phyloP scores from a whole-genome alignment of 2,329 filamentous ascomycete species.

The Fusarium newnesense region DNA sequence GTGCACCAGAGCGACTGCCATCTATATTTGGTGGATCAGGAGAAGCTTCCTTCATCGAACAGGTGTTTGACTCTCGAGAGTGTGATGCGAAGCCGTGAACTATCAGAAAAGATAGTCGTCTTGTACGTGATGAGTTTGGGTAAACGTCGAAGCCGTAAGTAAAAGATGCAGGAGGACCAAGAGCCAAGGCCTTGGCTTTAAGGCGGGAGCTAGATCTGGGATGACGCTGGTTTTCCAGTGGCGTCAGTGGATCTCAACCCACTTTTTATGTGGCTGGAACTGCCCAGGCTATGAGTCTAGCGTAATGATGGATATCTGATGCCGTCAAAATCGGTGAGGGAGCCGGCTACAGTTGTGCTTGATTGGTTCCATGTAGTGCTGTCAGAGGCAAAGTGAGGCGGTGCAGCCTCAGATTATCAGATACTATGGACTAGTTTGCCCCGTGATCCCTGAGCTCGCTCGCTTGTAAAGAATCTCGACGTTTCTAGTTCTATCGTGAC shows the following conservation, averaged over 20 bases:
- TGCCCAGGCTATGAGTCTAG: background rate
- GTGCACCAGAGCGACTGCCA: conserved; percentile 66
- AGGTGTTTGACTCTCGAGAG: conserved; percentile 40
- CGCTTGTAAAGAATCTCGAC: conserved; percentile 8
- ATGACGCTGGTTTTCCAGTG: conserved; percentile 31
- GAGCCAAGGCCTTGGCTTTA: conserved; percentile 41
- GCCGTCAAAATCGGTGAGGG: conserved; percentile 7
- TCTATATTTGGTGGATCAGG: conserved; percentile 64
- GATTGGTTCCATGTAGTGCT: conserved; percentile 19
- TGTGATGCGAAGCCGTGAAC: conserved; percentile 3
- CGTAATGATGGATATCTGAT: background rate
- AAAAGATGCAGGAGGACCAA: conserved; percentile 2
- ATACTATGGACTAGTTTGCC: background rate
- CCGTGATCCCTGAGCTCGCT: conserved; percentile 9
- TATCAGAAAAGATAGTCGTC: conserved; percentile 16
- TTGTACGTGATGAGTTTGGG: conserved; percentile 33
- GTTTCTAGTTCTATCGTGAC: conserved; percentile 19
- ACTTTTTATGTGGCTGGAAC: conserved; percentile 9
- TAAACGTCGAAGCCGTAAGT: conserved; percentile 21
- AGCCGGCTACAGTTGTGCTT: conserved; percentile 1
- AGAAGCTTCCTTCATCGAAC: conserved; percentile 72
- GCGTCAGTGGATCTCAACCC: conserved; percentile 23
- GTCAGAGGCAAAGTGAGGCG: conserved; percentile 37
- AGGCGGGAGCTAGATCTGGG: conserved; percentile 20
- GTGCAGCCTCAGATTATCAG: conserved; percentile 11